Conservation (phyloP, 106 monocot genomes). For the Dendrobium huoshanense region DNA sequence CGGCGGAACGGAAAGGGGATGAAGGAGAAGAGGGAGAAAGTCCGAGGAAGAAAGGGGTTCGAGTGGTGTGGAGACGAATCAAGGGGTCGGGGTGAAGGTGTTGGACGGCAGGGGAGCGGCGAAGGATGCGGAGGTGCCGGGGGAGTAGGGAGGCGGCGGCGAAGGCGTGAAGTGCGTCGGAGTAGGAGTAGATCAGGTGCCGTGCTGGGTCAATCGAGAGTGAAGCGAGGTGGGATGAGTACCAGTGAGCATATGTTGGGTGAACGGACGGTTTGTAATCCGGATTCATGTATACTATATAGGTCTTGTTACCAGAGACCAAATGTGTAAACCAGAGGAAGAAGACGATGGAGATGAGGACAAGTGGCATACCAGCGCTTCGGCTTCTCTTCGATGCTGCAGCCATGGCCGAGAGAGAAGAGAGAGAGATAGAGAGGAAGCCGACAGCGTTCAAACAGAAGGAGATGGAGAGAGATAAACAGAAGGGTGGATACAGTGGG, state of each 20-base stretch:
- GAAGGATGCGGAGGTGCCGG: conserved; percentile 24
- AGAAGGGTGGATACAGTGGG: neutral
- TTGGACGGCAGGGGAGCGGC: conserved; percentile 25
- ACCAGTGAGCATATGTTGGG: conserved; percentile 32
- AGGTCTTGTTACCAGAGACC: conserved; percentile 10
- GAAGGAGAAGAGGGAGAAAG: conserved; percentile 5
- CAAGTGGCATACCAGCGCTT: neutral
- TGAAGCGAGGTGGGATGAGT: conserved; percentile 39
- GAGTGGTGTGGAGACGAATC: conserved; percentile 37
- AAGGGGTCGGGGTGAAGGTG: conserved; percentile 21
- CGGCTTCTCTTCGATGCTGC: neutral
- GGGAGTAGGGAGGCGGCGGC: conserved; percentile 19
- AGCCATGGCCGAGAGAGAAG: neutral
- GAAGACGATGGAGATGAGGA: conserved; percentile 10
- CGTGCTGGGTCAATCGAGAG: conserved; percentile 38
- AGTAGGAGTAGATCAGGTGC: conserved; percentile 45
- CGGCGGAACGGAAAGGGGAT: neutral
- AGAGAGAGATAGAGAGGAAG: neutral
- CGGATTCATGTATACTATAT: conserved; percentile 48
- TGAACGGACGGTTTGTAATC: conserved; percentile 24
- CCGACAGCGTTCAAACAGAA: neutral
- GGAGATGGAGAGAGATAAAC: neutral
- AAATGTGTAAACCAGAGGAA: neutral
- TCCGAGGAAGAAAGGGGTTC: conserved; percentile 32
- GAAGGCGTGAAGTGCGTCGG: conserved; percentile 24